Base-by-base conservation (phyloP, 495 filamentous ascomycete genomes). In the Lophium mytilinum region DNA sequence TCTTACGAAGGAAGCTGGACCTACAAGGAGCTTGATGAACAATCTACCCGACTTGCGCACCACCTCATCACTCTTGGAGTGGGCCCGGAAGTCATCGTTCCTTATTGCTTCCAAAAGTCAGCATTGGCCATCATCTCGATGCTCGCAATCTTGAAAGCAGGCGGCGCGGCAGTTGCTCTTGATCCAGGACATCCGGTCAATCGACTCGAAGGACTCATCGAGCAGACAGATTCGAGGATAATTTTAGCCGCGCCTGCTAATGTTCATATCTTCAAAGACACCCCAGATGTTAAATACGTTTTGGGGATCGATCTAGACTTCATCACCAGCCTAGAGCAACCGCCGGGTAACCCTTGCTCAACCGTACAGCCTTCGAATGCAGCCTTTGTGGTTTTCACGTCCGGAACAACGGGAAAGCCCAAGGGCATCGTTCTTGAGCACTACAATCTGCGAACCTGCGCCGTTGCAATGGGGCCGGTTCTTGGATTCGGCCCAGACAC, bases 101-200 rank as follows among this genome's bases (percentile, higher is more conserved):
- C 73, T 3, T 68, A 80, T 21, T 79, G 74, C 56, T 82, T 83
- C 40, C 74, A 80, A 37, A 78, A 76, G 55, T 75, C 72, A 11
- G 65, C 55, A 60, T 78, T 72, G 72, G 60, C 65, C n/a, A 52
- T 69, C 1, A 71, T 77, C 11, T 66, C 70, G 12, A 67, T 73
- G 42, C 61, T 75, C 3, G 73, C 69, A 2, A 65, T 72, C 42
- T 51, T 75, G 50, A 69, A 71, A 49, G 69, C 73, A 2, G 73
- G 73, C 3, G 69, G 63, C 15, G 61, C 60, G 24, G 41, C 36
- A 17, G 55, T 76, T 33, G 46, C 62, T 4, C 41, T 65, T 12
- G 62, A 62, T 34, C 52, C 62, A n/a, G 51, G 24, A 9, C 60
- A 66, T 21, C 63, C 63, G 1, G 45, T 52, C n/a, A 35, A 30